Base-by-base conservation (phyloP, 1,284 basidiomycete genomes). In the Fomes fomentarius region DNA sequence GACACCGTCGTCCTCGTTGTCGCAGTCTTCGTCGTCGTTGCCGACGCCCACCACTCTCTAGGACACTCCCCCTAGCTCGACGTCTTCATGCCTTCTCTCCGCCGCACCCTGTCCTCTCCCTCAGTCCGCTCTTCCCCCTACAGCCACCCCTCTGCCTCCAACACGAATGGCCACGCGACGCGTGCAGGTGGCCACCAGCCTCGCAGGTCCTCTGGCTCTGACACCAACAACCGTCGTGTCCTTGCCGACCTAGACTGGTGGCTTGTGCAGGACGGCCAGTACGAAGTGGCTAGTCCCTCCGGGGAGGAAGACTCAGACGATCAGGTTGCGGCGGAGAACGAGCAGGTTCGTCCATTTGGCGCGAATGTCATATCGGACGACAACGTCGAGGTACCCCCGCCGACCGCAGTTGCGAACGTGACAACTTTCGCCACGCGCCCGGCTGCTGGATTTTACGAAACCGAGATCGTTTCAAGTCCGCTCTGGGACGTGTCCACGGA, bases 241-340 rank as follows among this genome's bases (percentile, higher is more conserved):
- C 79, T 91, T 56, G 89, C 87, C 35, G 89, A 91, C 74, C 85
- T 91, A 64, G 88, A 90, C 69, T 91, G 89, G 89, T 91, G 89
- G 89, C 80, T 77, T 63, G 87, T 91, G 59, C 72, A 79, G 60
- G 85, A 84, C 54, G 84, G 86, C 56, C 89, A 91, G 71, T 76
- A 76, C 68, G 78, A 82, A 65, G 63, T 70, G 48, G 53, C 47
- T 15, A 51, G 50, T 12, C 48, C 46, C 17, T 73, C 75, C 58
- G 67, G 53, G 10, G 57, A 59, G 40, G 54, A 56, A 24, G 46
- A 53, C 47, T 26, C 56, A 56, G 54, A 48, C n/a, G 60, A 56
- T 4, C 51, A 56, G 44, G 61, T 40, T 61, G 57, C 60, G 60
- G 54, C 57, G 55, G 56, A 61, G 60, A 61, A 61, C 37, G 50